phyloP scores from a whole-genome alignment of 2,329 filamentous ascomycete species.

The Pseudovirgaria hyperparasitica region DNA sequence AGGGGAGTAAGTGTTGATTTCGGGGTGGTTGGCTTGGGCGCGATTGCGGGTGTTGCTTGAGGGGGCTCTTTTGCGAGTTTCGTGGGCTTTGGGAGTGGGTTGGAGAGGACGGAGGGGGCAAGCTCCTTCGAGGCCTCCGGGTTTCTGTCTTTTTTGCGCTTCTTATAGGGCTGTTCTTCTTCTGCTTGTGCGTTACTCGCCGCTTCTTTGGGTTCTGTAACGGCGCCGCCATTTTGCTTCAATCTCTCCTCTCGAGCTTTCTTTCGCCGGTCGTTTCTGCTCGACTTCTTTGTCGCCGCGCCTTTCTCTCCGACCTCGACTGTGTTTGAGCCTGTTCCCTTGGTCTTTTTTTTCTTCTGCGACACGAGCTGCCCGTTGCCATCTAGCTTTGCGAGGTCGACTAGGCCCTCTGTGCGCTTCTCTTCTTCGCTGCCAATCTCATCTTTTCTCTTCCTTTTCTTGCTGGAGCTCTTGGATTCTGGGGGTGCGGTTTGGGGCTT shows the following conservation, averaged over 20 bases:
- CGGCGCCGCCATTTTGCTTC: slow-evolving; percentile 18
- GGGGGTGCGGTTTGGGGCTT: slow-evolving; percentile 51
- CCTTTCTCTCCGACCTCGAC: slow-evolving; percentile 67
- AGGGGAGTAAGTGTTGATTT: slow-evolving; percentile 69
- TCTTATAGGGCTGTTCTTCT: slow-evolving; percentile 15
- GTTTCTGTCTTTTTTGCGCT: slow-evolving; percentile 20
- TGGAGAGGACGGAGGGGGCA: slow-evolving; percentile 5
- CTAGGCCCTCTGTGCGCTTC: no score
- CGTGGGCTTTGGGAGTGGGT: slow-evolving; percentile 2
- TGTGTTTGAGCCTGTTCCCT: slow-evolving; percentile 44
- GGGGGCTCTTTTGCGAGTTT: slow-evolving; percentile 6
- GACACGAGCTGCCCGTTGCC: slow-evolving; percentile 25
- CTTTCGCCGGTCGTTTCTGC: slow-evolving; percentile 20
- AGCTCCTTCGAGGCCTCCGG: no score
- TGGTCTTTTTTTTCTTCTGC: slow-evolving; percentile 14
- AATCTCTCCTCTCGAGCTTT: slow-evolving; percentile 26
- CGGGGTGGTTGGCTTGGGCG: slow-evolving; percentile 18
- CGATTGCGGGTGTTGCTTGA: slow-evolving; percentile 29
- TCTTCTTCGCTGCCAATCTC: slow-evolving; percentile 47
- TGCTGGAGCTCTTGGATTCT: slow-evolving; percentile 20
- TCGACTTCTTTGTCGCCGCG: slow-evolving; percentile 52
- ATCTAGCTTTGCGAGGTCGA: no score
- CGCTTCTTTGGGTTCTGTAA: slow-evolving; percentile 2
- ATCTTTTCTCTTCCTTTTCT: slow-evolving; percentile 43
- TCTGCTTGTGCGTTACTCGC: slow-evolving; percentile 4